Conservation (phyloP, 2,329 filamentous ascomycete species). For the Alternaria atra region DNA sequence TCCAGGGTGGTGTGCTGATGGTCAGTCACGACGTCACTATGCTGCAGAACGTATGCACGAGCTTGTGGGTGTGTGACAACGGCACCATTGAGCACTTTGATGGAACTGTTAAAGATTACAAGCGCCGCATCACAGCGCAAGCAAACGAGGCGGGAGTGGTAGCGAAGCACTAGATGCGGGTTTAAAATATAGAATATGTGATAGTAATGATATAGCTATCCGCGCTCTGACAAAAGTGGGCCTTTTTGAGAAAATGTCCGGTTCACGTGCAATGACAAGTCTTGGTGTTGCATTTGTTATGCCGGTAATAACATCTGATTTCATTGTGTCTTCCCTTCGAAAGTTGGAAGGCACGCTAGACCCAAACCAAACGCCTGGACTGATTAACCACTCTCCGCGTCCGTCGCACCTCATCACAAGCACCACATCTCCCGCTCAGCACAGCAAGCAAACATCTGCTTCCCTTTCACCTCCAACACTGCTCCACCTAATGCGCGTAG, state of each 20-base stretch:
- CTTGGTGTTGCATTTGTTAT: neutral
- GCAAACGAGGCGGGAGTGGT: conserved; percentile 89
- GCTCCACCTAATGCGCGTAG: conserved; percentile 35
- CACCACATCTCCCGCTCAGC: conserved; percentile 20
- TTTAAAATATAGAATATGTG: neutral
- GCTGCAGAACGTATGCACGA: conserved; percentile 94
- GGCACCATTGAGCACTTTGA: conserved; percentile 96
- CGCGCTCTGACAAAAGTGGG: neutral
- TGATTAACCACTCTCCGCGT: conserved; percentile 25
- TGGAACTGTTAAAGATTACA: conserved; percentile 94
- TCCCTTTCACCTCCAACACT: conserved; percentile 16
- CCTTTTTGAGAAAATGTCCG: neutral
- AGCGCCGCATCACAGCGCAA: conserved; percentile 92
- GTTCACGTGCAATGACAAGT: neutral
- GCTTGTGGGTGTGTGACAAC: conserved; percentile 94
- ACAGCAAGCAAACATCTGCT: conserved; percentile 23
- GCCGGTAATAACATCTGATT: conserved; percentile 14
- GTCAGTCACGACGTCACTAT: conserved; percentile 99
- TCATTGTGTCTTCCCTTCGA: conserved; percentile 14
- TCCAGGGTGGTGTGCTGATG: conserved; percentile 96
- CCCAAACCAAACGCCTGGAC: conserved; percentile 25
- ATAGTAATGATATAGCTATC: neutral
- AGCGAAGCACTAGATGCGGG: conserved; percentile 56
- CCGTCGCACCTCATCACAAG: conserved; percentile 27
- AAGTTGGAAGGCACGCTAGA: conserved; percentile 31